Conservation (phyloP, 441 rosid genomes). For the Melianthus villosus region DNA sequence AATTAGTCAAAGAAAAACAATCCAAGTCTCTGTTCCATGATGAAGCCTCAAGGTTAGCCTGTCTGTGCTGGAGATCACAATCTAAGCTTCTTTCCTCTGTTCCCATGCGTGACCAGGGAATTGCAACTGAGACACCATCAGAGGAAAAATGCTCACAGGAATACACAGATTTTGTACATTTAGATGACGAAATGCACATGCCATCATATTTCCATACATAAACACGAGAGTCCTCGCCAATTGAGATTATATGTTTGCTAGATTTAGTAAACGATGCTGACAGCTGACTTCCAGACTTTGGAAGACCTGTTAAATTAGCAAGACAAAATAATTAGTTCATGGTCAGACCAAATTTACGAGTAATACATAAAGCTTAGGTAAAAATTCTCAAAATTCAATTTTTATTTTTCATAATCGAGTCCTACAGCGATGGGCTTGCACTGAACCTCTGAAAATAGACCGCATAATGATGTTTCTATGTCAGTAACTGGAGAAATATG, state of each 20-base stretch:
- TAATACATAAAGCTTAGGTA: background rate
- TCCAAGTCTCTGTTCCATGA: slow-evolving; percentile 21
- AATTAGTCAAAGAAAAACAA: slow-evolving; percentile 30
- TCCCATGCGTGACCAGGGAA: slow-evolving; percentile 38
- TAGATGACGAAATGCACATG: slow-evolving; percentile 16
- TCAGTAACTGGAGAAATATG: background rate
- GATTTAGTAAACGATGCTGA: slow-evolving; percentile 58
- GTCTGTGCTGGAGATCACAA: background rate
- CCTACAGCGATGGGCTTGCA: background rate
- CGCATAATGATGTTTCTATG: background rate
- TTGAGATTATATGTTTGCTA: slow-evolving; percentile 64
- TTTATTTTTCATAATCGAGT: no score
- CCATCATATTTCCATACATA: slow-evolving; percentile 52
- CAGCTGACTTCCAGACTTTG: slow-evolving; percentile 51
- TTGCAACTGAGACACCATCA: slow-evolving; percentile 42
- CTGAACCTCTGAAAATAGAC: background rate
- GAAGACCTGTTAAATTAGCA: slow-evolving; percentile 25
- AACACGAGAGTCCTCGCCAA: slow-evolving; percentile 56
- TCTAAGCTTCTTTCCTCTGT: slow-evolving; percentile 3
- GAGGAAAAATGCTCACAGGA: slow-evolving; percentile 63
- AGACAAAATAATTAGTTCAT: background rate
- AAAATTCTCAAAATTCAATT: no score
- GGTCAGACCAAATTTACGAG: background rate
- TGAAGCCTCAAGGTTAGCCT: slow-evolving; percentile 4
- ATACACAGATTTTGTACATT: slow-evolving; percentile 24